Evolutionary conservation across 768 basidiomycete genomes (phyloP).

Genomic region (Russula ochroleuca): DNA sequence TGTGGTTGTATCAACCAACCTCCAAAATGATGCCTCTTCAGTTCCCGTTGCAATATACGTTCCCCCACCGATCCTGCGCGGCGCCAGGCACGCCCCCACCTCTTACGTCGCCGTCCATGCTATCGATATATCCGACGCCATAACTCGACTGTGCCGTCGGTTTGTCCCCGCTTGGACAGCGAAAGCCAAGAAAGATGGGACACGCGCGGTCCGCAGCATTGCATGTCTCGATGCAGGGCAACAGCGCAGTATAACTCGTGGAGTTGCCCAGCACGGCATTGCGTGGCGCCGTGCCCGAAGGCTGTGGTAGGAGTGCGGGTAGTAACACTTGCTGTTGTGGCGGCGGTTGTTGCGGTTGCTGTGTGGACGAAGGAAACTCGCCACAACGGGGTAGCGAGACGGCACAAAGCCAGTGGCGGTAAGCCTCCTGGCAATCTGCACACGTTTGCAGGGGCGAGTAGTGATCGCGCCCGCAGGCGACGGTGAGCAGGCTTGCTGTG

Average conservation of each 20-base stretch:
- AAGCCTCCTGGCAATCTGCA: slow-evolving; percentile 66
- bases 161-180: slow-evolving; percentile 54
- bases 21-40: slow-evolving; percentile 14
- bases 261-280: slow-evolving; percentile 48
- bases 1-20: not conserved
- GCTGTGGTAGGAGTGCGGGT: slow-evolving; percentile 46
- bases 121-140: slow-evolving; percentile 71
- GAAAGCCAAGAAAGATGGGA: slow-evolving; percentile 65
- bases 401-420: slow-evolving; percentile 74
- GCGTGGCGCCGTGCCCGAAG: slow-evolving; percentile 41
- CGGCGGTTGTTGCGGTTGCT: slow-evolving; percentile 32
- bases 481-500: slow-evolving; percentile 63
- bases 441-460: slow-evolving; percentile 80
- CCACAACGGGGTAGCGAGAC: slow-evolving; percentile 71
- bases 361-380: slow-evolving; percentile 43
- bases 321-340: slow-evolving; percentile 20
- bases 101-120: slow-evolving; percentile 42
- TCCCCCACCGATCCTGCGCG: slow-evolving; percentile 65
- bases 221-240: slow-evolving; percentile 81
- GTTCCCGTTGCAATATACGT: slow-evolving; percentile 64
- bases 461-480: slow-evolving; percentile 72
- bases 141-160: slow-evolving; percentile 69
- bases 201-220: slow-evolving; percentile 69
- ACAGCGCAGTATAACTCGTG: slow-evolving; percentile 51
- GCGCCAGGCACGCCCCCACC: slow-evolving; percentile 49